Evolutionary conservation across 1,284 basidiomycete genomes (phyloP), one percentile per base, ranked within the genome.

Genomic region (Prillingera fragicola): DNA sequence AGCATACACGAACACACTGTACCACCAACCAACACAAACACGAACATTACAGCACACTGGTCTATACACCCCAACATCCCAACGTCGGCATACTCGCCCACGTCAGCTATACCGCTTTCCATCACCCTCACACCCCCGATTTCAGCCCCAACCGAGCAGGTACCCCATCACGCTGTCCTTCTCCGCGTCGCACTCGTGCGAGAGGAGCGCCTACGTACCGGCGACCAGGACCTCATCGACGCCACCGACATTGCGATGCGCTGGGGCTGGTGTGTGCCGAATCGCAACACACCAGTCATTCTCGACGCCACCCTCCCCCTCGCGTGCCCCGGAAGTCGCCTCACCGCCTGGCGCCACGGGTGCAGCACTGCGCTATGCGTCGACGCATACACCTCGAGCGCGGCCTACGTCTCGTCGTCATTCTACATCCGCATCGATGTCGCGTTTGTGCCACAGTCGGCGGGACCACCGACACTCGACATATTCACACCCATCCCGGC

Each of bases 71-170:
- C 61, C 9, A 38, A 38, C 10, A 39, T 65, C 12, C 62, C 62
- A 4, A 67, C 64, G 1, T 60, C 61, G 2, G 50, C 63, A 2
- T 70, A 51, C 52, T 66, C 65, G 13, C 67, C 67, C n/a, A 65
- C 65, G 2, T 63, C 62, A 5, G 41, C 34, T 18, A 60, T 70
- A 15, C 67, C 67, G 5, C 41, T 70, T 32, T 41, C 47, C 3
- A 33, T 70, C 4, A 38, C 26, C 4, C 40, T 67, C 14, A 48
- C 54, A 5, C 62, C 60, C 1, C 59, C 59, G 5, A 23, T 19
- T 9, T 25, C 21, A 12, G 33, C 13, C 10, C n/a, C 15, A 22
- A 9, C 35, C 15, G 7, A n/a, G n/a, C n/a, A n/a, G n/a, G n/a
- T n/a, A n/a, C n/a, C n/a, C 22, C 9, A 27, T 21, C 35, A 45